A percentile compares a stretch with the other conserved stretches of the same genome.
These are phyloP conservation scores for Globisporangium viniferum DNA, from an alignment of 352 stramenopile genomes.

Conservation along the genomic window DNA sequence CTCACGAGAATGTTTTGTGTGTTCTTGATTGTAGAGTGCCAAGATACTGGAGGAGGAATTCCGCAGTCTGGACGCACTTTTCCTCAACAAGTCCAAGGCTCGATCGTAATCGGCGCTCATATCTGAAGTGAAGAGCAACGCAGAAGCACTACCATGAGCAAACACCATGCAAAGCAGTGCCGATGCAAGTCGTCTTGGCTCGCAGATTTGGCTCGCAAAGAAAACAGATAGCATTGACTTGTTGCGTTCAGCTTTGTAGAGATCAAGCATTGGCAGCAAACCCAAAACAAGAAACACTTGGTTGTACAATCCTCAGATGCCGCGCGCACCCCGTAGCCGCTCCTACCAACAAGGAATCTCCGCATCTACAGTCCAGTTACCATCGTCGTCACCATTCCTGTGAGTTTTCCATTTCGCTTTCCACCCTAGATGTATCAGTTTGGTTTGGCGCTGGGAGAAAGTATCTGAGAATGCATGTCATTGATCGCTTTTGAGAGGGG, in stretches of 20 bases:
- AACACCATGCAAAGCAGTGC: background rate
- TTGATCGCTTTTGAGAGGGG: conserved; percentile 2
- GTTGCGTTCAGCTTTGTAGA: background rate
- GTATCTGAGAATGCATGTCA: background rate
- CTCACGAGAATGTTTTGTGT: background rate
- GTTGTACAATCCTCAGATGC: background rate
- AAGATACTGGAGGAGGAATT: conserved; percentile 16
- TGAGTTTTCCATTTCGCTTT: background rate
- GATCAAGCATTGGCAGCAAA: background rate
- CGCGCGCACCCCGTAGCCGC: no score
- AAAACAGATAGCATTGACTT: background rate
- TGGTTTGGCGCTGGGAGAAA: background rate
- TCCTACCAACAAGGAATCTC: background rate
- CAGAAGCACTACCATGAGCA: background rate
- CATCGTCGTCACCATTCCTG: background rate
- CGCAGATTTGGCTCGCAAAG: background rate
- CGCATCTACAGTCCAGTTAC: background rate
- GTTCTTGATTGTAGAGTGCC: background rate
- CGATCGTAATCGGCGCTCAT: background rate
- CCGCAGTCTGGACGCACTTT: conserved; percentile 11
- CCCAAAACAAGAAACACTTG: background rate
- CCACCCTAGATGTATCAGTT: background rate
- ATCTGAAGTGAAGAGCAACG: background rate
- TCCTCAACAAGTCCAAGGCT: conserved; percentile 1
- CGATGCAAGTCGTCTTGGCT: background rate